Conservation (phyloP, 2,329 filamentous ascomycete genomes). For the Diaporthe velutina region DNA sequence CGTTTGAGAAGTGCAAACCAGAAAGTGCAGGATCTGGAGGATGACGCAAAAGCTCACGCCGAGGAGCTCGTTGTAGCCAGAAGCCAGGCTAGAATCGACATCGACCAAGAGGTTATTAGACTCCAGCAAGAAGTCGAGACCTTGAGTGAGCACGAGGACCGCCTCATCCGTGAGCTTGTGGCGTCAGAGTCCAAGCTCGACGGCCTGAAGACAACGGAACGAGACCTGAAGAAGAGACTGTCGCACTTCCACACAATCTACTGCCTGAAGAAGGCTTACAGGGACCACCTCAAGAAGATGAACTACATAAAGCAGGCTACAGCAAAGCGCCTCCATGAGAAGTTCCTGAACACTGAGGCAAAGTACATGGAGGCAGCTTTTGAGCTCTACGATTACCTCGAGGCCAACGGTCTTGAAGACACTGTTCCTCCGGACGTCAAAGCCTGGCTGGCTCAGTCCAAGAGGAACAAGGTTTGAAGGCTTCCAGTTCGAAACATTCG, state of each 20-base stretch:
- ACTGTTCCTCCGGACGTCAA: neutral
- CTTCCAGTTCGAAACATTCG: neutral
- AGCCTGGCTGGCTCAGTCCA: neutral
- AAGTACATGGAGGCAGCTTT: slow-evolving; percentile 11
- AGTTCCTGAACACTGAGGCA: neutral
- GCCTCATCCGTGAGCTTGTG: slow-evolving; percentile 20
- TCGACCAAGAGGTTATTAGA: slow-evolving; percentile 10
- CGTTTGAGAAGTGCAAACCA: neutral
- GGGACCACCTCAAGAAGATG: slow-evolving; percentile 2
- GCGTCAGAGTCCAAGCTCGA: slow-evolving; percentile 6
- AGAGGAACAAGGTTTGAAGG: neutral
- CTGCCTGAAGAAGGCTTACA: slow-evolving; percentile 14
- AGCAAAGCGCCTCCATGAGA: neutral
- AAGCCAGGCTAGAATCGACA: neutral
- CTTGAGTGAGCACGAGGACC: slow-evolving; percentile 4
- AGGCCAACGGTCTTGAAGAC: slow-evolving; percentile 2
- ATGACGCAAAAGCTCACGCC: neutral
- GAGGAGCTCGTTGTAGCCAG: slow-evolving; percentile 14
- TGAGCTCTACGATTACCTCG: slow-evolving; percentile 17
- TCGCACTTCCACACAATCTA: slow-evolving; percentile 9
- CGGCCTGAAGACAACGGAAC: neutral
- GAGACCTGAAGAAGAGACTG: neutral
- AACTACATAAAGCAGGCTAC: neutral
- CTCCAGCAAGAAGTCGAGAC: slow-evolving; percentile 17
- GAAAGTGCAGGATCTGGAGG: neutral